Evolutionary conservation across 1,284 basidiomycete genomes (phyloP), one percentile per base, ranked within the genome.

Genomic region (Mycena sp.): DNA sequence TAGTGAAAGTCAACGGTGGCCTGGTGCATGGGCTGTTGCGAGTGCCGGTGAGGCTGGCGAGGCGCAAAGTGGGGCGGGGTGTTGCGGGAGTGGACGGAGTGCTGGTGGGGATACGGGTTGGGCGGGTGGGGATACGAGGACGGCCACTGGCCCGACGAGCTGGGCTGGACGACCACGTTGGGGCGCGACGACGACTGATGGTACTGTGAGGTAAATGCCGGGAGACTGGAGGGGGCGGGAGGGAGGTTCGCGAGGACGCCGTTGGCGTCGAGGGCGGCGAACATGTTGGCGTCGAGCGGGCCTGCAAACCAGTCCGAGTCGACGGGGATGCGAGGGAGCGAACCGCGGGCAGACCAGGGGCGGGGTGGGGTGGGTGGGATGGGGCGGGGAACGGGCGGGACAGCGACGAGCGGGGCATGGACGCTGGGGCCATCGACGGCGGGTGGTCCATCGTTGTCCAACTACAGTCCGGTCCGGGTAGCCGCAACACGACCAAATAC

Each of bases 1-100:
- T 74, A 35, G 14, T 35, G 32, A 35, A 71, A 58, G 71, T 70
- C 69, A 75, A 75, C 50, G 67, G 63, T 19, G 76, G 69, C 9
- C 32, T 7, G 32, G 32, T 35, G 7, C 32, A 35, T 35, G 7
- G 32, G n/a, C n/a, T n/a, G n/a, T n/a, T n/a, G 32, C 7, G 32
- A 35, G 32, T 7, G 32, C 32, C 2, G 51, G 45, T 6, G 25
- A 21, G 60, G 70, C 74, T 58, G 69, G 70, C 21, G 68, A 69
- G 54, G 71, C 56, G 28, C 68, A 59, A 41, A 68, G 62, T 30
- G 61, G 63, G 59, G 68, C 57, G 26, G 63, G 43, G 51, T 43
- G 54, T 16, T 46, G 44, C 1, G 54, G 58, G 17, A 35, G 9
- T 7, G 32, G 32, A 35, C 32, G 7, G 46, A 30, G 23, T 29